These are phyloP conservation scores for Parafenestella ontariensis DNA, from an alignment of 2,329 filamentous ascomycete genomes.

Conservation along the genomic window DNA sequence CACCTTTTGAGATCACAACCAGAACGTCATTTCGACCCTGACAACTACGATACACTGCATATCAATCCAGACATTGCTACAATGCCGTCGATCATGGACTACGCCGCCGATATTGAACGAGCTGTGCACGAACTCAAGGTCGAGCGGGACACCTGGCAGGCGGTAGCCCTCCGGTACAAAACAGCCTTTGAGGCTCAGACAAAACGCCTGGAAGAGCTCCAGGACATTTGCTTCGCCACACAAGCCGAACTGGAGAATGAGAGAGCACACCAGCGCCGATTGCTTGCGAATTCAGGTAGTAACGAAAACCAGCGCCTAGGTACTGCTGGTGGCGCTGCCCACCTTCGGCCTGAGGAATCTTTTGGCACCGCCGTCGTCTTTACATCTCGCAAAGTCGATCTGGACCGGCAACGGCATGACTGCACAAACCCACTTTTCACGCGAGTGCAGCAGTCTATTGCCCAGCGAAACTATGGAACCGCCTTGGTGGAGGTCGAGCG, in stretches of 20 bases:
- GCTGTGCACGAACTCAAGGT: constrained; percentile 32
- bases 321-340: constrained; percentile 7
- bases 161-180: constrained; percentile 37
- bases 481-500: constrained; percentile 34
- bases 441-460: constrained; percentile 23
- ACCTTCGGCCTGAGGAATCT: not conserved
- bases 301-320: not conserved
- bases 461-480: constrained; percentile 29
- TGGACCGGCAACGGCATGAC: constrained; percentile 6
- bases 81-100: constrained; percentile 15
- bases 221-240: constrained; percentile 38
- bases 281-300: constrained; percentile 4
- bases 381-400: constrained; percentile 2
- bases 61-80: constrained; percentile 24
- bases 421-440: constrained; percentile 24
- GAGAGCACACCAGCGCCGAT: constrained; percentile 22
- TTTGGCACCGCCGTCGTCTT: constrained; percentile 25
- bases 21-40: not conserved
- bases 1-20: not conserved
- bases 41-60: constrained; percentile 4
- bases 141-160: constrained; percentile 40
- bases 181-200: constrained; percentile 37
- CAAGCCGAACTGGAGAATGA: constrained; percentile 45
- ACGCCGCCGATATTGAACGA: constrained; percentile 16
- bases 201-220: constrained; percentile 28